Evolutionary conservation across 768 basidiomycete genomes (phyloP).

Genomic region (Russula sp.): DNA sequence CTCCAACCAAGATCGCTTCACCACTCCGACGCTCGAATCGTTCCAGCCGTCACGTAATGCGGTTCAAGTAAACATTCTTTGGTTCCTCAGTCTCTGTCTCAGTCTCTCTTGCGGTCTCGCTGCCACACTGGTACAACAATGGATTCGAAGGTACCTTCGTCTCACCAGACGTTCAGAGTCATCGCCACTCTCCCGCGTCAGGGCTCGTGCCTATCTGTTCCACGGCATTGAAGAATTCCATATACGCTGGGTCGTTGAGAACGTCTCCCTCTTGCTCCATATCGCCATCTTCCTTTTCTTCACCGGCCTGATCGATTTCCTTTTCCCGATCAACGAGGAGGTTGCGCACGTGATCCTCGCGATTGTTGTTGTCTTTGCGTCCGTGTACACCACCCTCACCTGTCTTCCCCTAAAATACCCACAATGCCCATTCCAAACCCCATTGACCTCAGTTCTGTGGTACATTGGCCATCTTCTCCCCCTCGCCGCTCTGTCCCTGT

Average conservation of each 20-base stretch:
- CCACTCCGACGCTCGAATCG: not conserved
- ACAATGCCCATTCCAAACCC: constrained; percentile 1
- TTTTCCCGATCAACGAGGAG: not conserved
- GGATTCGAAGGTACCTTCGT: constrained; percentile 9
- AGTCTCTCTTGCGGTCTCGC: constrained; percentile 7
- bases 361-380: not conserved
- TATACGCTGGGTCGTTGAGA: constrained; percentile 3
- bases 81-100: constrained; percentile 19
- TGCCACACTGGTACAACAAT: constrained; percentile 15
- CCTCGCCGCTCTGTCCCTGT: not conserved
- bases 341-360: not conserved
- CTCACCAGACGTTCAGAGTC: not conserved
- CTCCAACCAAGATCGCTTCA: not conserved
- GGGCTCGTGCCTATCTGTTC: constrained; percentile 7
- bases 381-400: not conserved
- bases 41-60: not conserved
- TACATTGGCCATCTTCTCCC: not conserved
- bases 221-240: not conserved
- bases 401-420: not conserved
- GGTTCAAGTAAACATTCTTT: constrained; percentile 16
- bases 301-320: constrained; percentile 1
- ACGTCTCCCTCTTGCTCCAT: not conserved
- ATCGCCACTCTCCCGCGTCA: not conserved
- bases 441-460: constrained; percentile 1
- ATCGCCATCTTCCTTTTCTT: not conserved